Percentiles rank a stretch among this genome's conserved stretches.
Evolutionary conservation across 2,329 filamentous ascomycete genomes (phyloP).

Genomic region (Herpomyces periplanetae): DNA sequence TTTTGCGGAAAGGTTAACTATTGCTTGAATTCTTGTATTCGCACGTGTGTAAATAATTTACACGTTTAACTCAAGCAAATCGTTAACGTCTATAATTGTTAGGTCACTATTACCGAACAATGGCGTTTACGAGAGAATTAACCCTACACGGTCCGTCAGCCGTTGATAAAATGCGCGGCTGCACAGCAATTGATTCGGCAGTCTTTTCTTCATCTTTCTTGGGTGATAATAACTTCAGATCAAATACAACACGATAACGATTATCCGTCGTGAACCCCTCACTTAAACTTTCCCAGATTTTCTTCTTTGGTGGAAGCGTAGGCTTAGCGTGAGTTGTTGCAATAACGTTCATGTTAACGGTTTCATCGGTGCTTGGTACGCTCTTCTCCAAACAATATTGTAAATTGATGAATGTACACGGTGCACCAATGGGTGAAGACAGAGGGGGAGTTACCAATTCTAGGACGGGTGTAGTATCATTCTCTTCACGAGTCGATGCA

Average conservation of each 20-base stretch:
- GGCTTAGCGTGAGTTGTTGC: too few species aligned
- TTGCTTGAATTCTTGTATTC: too few species aligned
- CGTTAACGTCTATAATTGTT: too few species aligned
- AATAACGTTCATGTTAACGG: too few species aligned
- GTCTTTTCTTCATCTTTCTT: slow-evolving; percentile 24
- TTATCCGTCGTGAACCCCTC: slow-evolving; percentile 76
- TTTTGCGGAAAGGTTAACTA: too few species aligned
- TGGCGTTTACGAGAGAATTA: slow-evolving; percentile 33
- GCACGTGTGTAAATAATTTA: too few species aligned
- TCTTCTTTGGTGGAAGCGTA: slow-evolving; percentile 93
- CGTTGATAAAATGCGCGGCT: slow-evolving; percentile 34
- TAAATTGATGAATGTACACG: slow-evolving; percentile 79
- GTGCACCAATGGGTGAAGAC: slow-evolving; percentile 39
- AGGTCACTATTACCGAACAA: slow-evolving; percentile 39
- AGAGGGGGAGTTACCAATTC: slow-evolving; percentile 59
- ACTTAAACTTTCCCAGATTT: slow-evolving; percentile 89
- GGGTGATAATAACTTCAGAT: slow-evolving; percentile 33
- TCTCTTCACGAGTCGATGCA: slow-evolving; percentile 43
- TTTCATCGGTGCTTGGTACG: too few species aligned
- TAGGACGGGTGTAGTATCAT: slow-evolving; percentile 59
- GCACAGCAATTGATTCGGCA: slow-evolving; percentile 15
- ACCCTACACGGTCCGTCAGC: slow-evolving; percentile 47
- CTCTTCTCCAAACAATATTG: slow-evolving; percentile 69
- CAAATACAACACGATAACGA: slow-evolving; percentile 42
- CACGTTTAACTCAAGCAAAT: too few species aligned